Conservation (phyloP, 495 filamentous ascomycete species). For the Clavariopsis aquatica region DNA sequence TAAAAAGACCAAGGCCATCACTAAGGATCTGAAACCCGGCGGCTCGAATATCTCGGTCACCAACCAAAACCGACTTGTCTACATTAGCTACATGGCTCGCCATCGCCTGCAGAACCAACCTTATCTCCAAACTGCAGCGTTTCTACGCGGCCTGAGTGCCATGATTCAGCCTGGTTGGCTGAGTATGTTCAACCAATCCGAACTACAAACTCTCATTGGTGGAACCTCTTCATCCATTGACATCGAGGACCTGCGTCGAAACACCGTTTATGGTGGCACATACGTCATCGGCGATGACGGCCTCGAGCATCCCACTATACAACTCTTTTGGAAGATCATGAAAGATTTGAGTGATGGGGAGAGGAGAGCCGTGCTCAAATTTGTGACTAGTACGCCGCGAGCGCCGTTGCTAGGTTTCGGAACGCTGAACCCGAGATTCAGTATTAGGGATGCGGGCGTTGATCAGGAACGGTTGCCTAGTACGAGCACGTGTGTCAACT, state of each 20-base stretch:
- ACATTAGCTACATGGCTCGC: slow-evolving; percentile 86
- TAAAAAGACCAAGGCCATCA: slow-evolving; percentile 55
- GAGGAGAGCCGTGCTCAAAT: slow-evolving; percentile 84
- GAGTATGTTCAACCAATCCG: slow-evolving; percentile 96
- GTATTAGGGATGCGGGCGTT: slow-evolving; percentile 80
- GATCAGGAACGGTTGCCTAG: slow-evolving; percentile 83
- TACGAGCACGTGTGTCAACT: slow-evolving; percentile 95
- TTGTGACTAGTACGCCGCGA: slow-evolving; percentile 89
- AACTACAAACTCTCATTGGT: slow-evolving; percentile 88
- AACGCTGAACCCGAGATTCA: slow-evolving; percentile 82
- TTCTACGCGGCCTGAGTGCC: slow-evolving; percentile 77
- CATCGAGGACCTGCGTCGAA: slow-evolving; percentile 78
- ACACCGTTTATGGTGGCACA: slow-evolving; percentile 85
- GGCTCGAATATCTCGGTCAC: slow-evolving; percentile 81
- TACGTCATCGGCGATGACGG: slow-evolving; percentile 87
- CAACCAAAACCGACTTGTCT: slow-evolving; percentile 87
- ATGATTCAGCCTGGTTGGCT: slow-evolving; percentile 94
- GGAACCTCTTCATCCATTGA: slow-evolving; percentile 83
- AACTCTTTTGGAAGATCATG: slow-evolving; percentile 93
- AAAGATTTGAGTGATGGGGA: slow-evolving; percentile 69
- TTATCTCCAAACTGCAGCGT: slow-evolving; percentile 75
- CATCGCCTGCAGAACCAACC: slow-evolving; percentile 83
- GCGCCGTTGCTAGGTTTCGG: slow-evolving; percentile 91
- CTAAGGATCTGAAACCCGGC: slow-evolving; percentile 70
- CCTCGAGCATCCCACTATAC: slow-evolving; percentile 77